Evolutionary conservation across 495 filamentous ascomycete genomes (phyloP), one percentile per base, ranked within the genome.

Genomic region (Apiosordaria backusii): DNA sequence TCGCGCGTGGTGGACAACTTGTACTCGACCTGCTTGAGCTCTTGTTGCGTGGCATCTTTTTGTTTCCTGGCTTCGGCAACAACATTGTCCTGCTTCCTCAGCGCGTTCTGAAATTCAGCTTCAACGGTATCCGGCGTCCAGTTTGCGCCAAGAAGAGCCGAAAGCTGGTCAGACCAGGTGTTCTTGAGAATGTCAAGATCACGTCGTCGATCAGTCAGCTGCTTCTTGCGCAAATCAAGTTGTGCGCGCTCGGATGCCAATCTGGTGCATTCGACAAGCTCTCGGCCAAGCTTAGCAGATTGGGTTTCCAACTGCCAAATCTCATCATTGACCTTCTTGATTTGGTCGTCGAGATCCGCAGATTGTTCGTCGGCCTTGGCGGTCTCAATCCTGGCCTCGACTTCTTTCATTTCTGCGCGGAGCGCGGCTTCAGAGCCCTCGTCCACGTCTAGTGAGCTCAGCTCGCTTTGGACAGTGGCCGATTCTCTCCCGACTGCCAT

Each of bases 401-500:
- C 81, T 26, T 96, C 92, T 61, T 88, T 84, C 50, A 89, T 81
- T 52, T 88, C 88, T 4, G 88, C 85, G 64, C 93, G 88, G 15
- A 96, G 82, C 4, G 89, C 80, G 29, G 89, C 88, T 72, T 90
- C 89, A 25, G 86, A 83, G 15, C 92, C 93, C 78, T 97, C 93
- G 69, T 97, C 94, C 53, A 92, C 82, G 16, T 89, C 84, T 60
- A 98, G 87, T 7, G 77, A 79, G 68, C 88, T 83, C 9, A 95
- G 77, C 16, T 89, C 87, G 40, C 75, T 78, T 68, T 94, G 90
- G 15, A 91, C 82, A 4, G 70, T 71, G 10, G 75, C 74, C 10
- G 88, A 84, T 61, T 89, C 89, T 65, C 80, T 86, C 61, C 96
- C 92, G 66, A 91, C 90, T 0, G 81, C 72, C 7, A 80, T 75